Evolutionary conservation across 306 rosid genomes (phyloP).

Genomic region (Bauhinia variegata): DNA sequence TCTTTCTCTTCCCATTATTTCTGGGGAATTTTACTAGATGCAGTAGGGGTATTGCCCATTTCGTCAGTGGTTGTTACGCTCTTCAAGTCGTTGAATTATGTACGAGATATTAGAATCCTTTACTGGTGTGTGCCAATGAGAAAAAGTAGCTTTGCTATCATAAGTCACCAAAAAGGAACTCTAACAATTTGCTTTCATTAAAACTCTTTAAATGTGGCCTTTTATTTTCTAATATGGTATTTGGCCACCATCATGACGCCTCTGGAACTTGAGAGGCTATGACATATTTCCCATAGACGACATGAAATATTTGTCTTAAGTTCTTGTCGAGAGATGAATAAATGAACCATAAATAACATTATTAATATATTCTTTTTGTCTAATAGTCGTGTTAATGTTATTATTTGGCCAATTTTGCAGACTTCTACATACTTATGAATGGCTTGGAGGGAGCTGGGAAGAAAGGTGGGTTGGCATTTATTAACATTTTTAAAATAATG

Average conservation of each 20-base stretch:
- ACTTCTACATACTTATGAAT: slow-evolving; percentile 64
- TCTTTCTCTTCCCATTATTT: too few relatives aligned
- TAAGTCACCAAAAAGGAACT: neutral
- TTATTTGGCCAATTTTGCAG: slow-evolving; percentile 35
- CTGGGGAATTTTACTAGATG: neutral
- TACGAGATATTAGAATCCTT: neutral
- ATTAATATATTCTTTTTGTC: neutral
- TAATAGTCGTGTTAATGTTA: slow-evolving; percentile 17
- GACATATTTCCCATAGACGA: too few relatives aligned
- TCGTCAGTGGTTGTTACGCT: neutral
- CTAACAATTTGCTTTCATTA: neutral
- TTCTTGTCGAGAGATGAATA: neutral
- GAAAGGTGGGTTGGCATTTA: slow-evolving; percentile 50
- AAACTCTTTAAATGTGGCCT: neutral
- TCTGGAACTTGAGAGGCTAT: neutral
- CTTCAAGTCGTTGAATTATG: neutral
- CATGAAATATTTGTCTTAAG: neutral
- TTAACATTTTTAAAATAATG: neutral
- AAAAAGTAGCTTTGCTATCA: neutral
- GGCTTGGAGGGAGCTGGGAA: slow-evolving; percentile 82
- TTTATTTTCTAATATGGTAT: too few relatives aligned
- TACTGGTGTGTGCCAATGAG: neutral
- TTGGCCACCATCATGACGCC: neutral
- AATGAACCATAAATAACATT: slow-evolving; percentile 15
- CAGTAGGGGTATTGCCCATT: slow-evolving; percentile 3